Evolutionary conservation across 108 stramenopile genomes (phyloP).

Genomic region (Cyclotella distinguenda): DNA sequence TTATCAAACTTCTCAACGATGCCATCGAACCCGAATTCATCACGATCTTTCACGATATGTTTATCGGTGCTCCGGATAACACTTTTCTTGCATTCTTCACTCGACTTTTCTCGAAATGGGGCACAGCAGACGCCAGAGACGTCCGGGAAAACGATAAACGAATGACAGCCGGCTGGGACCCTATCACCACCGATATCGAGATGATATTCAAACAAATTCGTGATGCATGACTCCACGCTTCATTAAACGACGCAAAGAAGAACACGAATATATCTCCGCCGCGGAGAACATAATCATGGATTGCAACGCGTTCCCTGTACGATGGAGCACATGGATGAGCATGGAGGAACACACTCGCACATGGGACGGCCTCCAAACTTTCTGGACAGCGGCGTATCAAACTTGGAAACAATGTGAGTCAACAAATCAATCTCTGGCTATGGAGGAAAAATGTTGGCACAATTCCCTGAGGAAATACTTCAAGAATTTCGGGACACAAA

Average conservation of each 20-base stretch:
- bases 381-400: neutral
- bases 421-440: neutral
- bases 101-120: neutral
- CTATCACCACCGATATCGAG: neutral
- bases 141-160: neutral
- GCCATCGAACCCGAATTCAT: too few species aligned
- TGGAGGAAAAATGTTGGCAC: slow-evolving; percentile 1
- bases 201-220: neutral
- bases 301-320: too few species aligned
- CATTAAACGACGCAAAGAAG: neutral
- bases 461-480: neutral
- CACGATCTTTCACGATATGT: neutral
- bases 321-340: too few species aligned
- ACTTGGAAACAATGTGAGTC: neutral
- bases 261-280: neutral
- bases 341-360: too few species aligned
- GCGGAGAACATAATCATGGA: too few species aligned
- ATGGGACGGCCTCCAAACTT: neutral
- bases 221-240: neutral
- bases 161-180: slow-evolving; percentile 2
- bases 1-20: neutral
- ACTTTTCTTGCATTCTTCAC: neutral
- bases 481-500: neutral
- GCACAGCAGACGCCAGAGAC: neutral
- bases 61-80: neutral